phyloP scores from a whole-genome alignment of 352 stramenopile genomes.

The Phytophthora sojae region DNA sequence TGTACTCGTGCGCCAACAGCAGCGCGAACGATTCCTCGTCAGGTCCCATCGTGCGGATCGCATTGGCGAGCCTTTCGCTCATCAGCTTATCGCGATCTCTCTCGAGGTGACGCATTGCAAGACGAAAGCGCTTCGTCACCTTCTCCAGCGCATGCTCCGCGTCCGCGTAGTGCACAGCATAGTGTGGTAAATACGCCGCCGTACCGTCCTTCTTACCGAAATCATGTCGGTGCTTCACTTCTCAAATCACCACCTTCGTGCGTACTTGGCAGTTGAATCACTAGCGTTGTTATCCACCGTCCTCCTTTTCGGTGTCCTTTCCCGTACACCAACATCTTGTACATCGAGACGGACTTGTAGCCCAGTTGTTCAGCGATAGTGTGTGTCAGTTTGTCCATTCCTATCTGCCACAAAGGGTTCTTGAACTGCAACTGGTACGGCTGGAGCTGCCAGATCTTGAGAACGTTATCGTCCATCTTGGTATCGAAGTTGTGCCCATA shows the following conservation, averaged over 20 bases:
- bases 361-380: not conserved
- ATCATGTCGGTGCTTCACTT: not conserved
- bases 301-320: not conserved
- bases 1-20: not conserved
- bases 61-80: not conserved
- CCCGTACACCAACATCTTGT: not conserved
- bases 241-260: not conserved
- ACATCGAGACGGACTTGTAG: not conserved
- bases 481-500: conserved; percentile 1
- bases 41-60: not conserved
- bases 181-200: not conserved
- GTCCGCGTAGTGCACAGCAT: not conserved
- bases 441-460: conserved; percentile 3
- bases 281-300: not conserved
- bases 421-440: not conserved
- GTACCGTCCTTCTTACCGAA: not conserved
- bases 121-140: not conserved
- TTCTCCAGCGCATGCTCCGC: not conserved
- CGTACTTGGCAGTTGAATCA: not conserved
- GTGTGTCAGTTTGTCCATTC: not conserved
- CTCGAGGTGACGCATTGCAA: not conserved
- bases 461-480: conserved; percentile 6
- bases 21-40: not conserved
- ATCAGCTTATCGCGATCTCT: not conserved
- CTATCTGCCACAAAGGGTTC: not conserved